Evolutionary conservation across 164 flowering plant species (phyloP).

Genomic region (Sedum album): DNA sequence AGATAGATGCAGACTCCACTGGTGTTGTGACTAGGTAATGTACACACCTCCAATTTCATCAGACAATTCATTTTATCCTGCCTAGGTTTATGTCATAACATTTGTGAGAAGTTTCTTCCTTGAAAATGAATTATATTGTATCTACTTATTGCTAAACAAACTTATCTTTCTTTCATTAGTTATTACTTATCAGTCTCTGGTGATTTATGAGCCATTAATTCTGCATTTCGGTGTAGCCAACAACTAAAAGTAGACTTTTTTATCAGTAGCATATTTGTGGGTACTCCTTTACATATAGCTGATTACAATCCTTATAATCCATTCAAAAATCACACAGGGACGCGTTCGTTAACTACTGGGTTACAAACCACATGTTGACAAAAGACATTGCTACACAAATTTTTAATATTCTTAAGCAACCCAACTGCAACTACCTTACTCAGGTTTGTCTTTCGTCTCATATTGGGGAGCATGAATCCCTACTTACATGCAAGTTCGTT

Average conservation of each 20-base stretch:
- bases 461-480: background rate
- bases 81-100: background rate
- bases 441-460: slow-evolving; percentile 31
- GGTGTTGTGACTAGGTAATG: slow-evolving; percentile 73
- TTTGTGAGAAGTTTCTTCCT: background rate
- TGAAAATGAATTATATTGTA: background rate
- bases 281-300: background rate
- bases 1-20: slow-evolving; percentile 50
- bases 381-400: no score
- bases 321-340: slow-evolving; percentile 33
- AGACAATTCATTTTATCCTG: no score
- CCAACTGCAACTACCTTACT: slow-evolving; percentile 41
- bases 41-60: no score
- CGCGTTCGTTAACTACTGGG: slow-evolving; percentile 54
- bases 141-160: background rate
- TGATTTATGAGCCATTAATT: background rate
- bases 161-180: background rate
- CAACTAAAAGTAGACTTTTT: background rate
- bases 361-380: slow-evolving; percentile 50
- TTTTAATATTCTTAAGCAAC: slow-evolving; percentile 52
- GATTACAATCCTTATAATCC: background rate
- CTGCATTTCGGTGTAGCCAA: no score
- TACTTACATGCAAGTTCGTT: background rate
- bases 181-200: background rate
- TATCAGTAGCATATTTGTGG: background rate